Percentiles rank a stretch among this genome's conserved stretches.
Conservation (phyloP, 306 rosid genomes). For the Trifolium subterraneum region DNA sequence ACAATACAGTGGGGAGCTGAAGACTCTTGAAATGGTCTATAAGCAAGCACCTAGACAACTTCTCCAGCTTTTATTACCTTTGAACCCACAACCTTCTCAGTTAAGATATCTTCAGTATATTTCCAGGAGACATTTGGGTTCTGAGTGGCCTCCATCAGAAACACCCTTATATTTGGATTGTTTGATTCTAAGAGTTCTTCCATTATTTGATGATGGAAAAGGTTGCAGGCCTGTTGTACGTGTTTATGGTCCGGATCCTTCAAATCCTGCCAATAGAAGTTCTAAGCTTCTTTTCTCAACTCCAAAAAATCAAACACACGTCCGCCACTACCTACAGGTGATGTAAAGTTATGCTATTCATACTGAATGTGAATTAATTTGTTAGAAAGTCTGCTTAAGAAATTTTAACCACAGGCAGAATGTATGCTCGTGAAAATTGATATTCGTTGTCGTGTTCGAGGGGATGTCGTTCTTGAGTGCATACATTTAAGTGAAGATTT, state of each 20-base stretch:
- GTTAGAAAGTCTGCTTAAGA: constrained; percentile 50
- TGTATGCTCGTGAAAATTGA: constrained; percentile 90
- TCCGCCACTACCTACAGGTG: constrained; percentile 85
- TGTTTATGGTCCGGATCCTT: constrained; percentile 87
- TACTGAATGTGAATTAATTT: constrained; percentile 37
- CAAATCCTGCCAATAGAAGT: constrained; percentile 69
- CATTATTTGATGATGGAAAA: constrained; percentile 71
- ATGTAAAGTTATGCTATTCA: constrained; percentile 44
- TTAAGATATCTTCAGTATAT: constrained; percentile 96
- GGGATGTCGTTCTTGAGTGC: constrained; percentile 97
- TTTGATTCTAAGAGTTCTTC: constrained; percentile 80
- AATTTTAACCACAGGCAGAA: constrained; percentile 80
- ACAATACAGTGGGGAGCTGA: constrained; percentile 85
- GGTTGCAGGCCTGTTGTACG: constrained; percentile 88
- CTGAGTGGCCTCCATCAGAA: constrained; percentile 94
- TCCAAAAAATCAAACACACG: constrained; percentile 54
- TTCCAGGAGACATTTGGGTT: constrained; percentile 87
- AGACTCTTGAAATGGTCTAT: constrained; percentile 97
- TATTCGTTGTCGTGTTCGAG: constrained; percentile 85
- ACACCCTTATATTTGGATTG: constrained; percentile 83
- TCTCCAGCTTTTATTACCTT: constrained; percentile 77
- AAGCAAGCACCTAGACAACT: constrained; percentile 97
- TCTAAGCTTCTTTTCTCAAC: constrained; percentile 86
- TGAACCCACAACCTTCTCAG: constrained; percentile 95
- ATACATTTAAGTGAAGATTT: constrained; percentile 82